Evolutionary conservation across 345 rosid genomes (phyloP).

Genomic region (Turnera subulata): DNA sequence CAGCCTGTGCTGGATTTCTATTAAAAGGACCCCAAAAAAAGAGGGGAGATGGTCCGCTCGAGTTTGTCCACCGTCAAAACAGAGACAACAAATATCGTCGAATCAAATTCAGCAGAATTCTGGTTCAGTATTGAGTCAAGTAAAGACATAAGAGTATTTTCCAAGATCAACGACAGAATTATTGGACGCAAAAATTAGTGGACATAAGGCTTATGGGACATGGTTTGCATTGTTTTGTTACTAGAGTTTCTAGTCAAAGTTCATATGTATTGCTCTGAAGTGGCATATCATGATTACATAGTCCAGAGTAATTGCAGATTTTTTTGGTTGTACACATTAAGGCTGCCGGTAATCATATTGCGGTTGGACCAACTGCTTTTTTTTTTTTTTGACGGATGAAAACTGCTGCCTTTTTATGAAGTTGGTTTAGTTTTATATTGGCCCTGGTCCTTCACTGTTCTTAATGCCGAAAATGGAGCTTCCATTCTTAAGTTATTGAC

Average conservation of each 20-base stretch:
- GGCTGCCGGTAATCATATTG: background rate
- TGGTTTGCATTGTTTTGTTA: background rate
- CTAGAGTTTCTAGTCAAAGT: background rate
- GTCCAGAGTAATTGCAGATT: background rate
- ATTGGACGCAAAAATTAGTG: background rate
- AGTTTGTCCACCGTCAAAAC: conserved; percentile 24
- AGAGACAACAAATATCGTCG: conserved; percentile 10
- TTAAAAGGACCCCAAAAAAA: background rate
- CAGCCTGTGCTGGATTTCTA: conserved; percentile 3
- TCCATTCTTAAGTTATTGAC: background rate
- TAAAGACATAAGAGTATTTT: background rate
- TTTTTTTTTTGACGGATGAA: background rate
- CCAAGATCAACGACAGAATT: background rate
- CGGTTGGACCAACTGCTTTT: background rate
- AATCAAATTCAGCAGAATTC: background rate
- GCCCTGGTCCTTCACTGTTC: no score
- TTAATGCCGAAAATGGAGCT: background rate
- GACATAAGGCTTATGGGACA: background rate
- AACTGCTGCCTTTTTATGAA: no score
- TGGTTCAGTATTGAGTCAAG: background rate
- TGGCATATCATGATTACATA: background rate
- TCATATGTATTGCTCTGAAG: background rate
- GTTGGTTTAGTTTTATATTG: no score
- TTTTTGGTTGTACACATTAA: background rate
- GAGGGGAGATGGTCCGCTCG: conserved; percentile 5